Conservation (phyloP, 1,284 basidiomycete genomes). For the Apiotrichum laibachii region DNA sequence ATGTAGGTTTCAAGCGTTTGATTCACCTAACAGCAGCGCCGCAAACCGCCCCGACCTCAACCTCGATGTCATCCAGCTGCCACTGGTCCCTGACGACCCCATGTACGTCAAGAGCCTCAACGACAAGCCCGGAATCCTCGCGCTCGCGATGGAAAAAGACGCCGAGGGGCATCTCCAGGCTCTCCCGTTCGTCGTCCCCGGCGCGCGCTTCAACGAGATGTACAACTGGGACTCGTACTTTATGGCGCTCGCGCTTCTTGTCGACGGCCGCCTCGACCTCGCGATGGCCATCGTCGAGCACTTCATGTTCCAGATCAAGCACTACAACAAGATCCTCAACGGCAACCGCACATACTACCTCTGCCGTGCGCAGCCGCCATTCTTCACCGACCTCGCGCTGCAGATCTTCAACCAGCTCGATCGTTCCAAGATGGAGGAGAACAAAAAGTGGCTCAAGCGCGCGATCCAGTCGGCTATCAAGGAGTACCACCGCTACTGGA, state of each 20-base stretch:
- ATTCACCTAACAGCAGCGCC: conserved; percentile 36
- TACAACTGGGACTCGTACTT: conserved; percentile 51
- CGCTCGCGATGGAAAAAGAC: conserved; percentile 86
- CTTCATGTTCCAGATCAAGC: conserved; percentile 97
- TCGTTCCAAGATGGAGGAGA: conserved; percentile 72
- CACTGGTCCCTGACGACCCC: conserved; percentile 79
- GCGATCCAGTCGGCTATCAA: conserved; percentile 97
- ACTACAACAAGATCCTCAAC: conserved; percentile 75
- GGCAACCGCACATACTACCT: conserved; percentile 65
- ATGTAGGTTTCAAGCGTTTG: conserved; percentile 41
- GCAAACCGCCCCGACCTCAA: conserved; percentile 88
- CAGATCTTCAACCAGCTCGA: conserved; percentile 97
- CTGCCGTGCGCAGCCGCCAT: conserved; percentile 92
- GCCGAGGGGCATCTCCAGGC: conserved; percentile 81
- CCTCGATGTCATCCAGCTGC: conserved; percentile 85
- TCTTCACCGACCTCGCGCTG: conserved; percentile 96
- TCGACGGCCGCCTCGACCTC: conserved; percentile 89
- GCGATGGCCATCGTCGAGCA: conserved; percentile 97
- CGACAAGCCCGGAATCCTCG: conserved; percentile 86
- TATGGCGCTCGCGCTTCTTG: conserved; percentile 72
- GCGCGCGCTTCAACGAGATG: conserved; percentile 96
- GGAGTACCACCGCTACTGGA: conserved; percentile 98
- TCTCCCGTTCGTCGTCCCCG: conserved; percentile 94
- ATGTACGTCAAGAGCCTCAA: conserved; percentile 89
- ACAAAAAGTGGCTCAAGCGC: conserved; percentile 87